Base-by-base conservation (phyloP, 1,284 basidiomycete species). In the Puccinia brachypodii region DNA sequence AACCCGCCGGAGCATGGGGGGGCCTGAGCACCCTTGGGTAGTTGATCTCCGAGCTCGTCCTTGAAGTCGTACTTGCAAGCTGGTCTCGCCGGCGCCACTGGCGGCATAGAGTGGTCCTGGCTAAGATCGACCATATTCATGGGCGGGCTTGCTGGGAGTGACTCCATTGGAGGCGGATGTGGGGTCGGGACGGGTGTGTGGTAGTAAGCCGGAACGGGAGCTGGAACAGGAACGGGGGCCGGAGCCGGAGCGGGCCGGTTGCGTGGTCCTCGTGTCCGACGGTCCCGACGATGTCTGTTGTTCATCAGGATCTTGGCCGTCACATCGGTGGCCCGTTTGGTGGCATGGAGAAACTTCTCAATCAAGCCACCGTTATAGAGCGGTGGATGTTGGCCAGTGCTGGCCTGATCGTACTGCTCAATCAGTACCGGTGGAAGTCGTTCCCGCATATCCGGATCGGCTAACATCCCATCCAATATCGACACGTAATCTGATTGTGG, bases 281-380 rank as follows among this genome's bases (percentile, higher is more conserved):
- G 73, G 0, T 76, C 56, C 9, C 73, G 73, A 40, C 56, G 53
- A 25, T 76, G 60, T n/a, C 40, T 76, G 38, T n/a, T 76, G 38
- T 19, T 62, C 31, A 64, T 38, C 36, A 76, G 2, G 25, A 76
- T 44, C 16, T n/a, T 19, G 14, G 73, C 73, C 2, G 56, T 62
- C n/a, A 62, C 40, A 60, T 76, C 38, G 38, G 73, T 62, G n/a
- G 73, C 73, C 19, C 38, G 56, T 28, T 76, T 62, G 33, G 73
- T 76, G 33, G 73, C 73, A 44, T 60, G n/a, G 53, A 76, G 42
- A 7, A 76, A 60, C 38, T 44, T 76, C 14, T 76, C 73, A 19
- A 76, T 62, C n/a, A 76, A 44, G 56, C 36, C 56, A 25, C 58
- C 58, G 33, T 76, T 64, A 36, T 31, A 76, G n/a, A 76, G 38